These are phyloP conservation scores for Paspalum vaginatum DNA, from an alignment of 176 grass and related monocot species.

Conservation along the genomic window DNA sequence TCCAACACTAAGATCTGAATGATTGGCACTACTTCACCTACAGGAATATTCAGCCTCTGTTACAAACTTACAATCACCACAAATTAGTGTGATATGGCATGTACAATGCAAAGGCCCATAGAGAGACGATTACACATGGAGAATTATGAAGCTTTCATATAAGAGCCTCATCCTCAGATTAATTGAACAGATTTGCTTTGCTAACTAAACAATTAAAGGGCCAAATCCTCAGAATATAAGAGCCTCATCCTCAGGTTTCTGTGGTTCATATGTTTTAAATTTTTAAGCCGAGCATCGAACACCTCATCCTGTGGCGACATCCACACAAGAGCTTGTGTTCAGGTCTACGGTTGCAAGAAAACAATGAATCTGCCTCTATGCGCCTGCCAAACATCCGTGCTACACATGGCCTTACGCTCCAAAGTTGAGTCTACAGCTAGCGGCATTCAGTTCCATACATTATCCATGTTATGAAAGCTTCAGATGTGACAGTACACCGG, in stretches of 20 bases:
- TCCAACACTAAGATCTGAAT: neutral
- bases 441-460: neutral
- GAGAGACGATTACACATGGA: too few relatives aligned
- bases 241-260: too few relatives aligned
- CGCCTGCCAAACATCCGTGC: neutral
- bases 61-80: neutral
- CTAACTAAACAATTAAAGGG: neutral
- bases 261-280: neutral
- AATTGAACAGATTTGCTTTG: neutral
- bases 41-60: neutral
- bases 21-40: neutral
- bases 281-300: neutral
- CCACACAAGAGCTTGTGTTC: neutral
- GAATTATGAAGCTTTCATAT: neutral
- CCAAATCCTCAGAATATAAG: too few relatives aligned
- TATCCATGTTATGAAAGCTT: slow-evolving; percentile 1
- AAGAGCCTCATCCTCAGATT: neutral
- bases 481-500: neutral
- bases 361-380: neutral
- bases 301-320: neutral
- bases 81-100: neutral
- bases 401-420: neutral
- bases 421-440: neutral
- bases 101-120: neutral
- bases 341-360: neutral